phyloP scores from a whole-genome alignment of 2,329 filamentous ascomycete genomes.

The Neospermospora avenae region DNA sequence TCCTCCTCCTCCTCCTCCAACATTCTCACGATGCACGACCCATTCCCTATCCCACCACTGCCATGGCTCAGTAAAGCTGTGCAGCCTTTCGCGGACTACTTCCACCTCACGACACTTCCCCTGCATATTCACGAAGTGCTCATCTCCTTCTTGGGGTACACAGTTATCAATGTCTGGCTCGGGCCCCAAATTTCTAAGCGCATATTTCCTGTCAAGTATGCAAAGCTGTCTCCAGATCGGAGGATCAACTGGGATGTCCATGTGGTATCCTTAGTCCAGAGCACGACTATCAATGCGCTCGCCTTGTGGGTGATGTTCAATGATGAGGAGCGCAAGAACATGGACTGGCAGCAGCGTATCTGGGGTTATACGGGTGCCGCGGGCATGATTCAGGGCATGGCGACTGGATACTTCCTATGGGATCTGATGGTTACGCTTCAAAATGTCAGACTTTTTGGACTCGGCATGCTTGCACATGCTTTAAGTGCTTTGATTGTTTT shows the following conservation, averaged over 20 bases:
- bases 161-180: slow-evolving; percentile 61
- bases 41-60: slow-evolving; percentile 58
- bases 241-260: slow-evolving; percentile 81
- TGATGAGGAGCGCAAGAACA: slow-evolving; percentile 64
- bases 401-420: slow-evolving; percentile 81
- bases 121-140: slow-evolving; percentile 76
- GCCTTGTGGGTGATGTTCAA: slow-evolving; percentile 70
- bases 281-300: slow-evolving; percentile 64
- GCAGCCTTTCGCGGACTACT: slow-evolving; percentile 60
- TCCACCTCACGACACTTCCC: slow-evolving; percentile 64
- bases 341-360: slow-evolving; percentile 65
- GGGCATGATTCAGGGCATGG: slow-evolving; percentile 73
- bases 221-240: slow-evolving; percentile 57
- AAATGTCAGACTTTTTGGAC: slow-evolving; percentile 63
- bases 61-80: slow-evolving; percentile 51
- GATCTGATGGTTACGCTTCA: slow-evolving; percentile 68
- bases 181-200: slow-evolving; percentile 63
- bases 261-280: slow-evolving; percentile 80
- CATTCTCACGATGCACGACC: slow-evolving; percentile 61
- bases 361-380: slow-evolving; percentile 74
- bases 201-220: slow-evolving; percentile 63
- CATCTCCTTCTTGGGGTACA: slow-evolving; percentile 64
- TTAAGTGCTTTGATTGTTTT: slow-evolving; percentile 72
- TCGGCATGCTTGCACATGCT: slow-evolving; percentile 66
- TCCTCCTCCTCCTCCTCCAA: not conserved